Percentiles rank a stretch among this genome's conserved stretches.
These are phyloP conservation scores for Mycosarcoma mackinlayi DNA, from an alignment of 1,284 basidiomycete species.

Conservation along the genomic window DNA sequence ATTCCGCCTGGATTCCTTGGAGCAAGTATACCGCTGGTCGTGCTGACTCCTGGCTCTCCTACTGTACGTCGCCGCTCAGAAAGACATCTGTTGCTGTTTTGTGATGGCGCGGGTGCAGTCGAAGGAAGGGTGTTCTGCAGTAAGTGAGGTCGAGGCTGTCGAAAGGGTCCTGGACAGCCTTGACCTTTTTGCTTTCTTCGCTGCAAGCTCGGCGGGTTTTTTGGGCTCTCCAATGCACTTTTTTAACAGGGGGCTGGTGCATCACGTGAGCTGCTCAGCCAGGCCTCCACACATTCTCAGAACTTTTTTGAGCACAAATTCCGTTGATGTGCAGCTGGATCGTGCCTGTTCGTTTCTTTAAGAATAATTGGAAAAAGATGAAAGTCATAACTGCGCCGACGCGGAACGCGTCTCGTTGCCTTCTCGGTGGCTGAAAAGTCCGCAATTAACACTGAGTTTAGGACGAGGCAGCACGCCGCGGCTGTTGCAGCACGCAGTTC, in stretches of 20 bases:
- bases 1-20: not conserved
- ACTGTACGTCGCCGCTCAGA: not conserved
- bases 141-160: not conserved
- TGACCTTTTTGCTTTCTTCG: conserved; percentile 11
- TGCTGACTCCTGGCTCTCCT: not conserved
- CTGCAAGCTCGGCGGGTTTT: not conserved
- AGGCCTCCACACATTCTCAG: conserved; percentile 36
- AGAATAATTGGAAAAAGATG: not conserved
- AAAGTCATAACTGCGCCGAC: conserved; percentile 6
- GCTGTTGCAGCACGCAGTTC: not conserved
- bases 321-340: conserved; percentile 3
- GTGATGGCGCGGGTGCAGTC: not conserved
- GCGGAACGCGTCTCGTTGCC: conserved; percentile 33
- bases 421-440: conserved; percentile 18
- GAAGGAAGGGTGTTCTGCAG: not conserved
- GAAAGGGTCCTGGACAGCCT: conserved; percentile 16
- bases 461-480: not conserved
- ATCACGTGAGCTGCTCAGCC: conserved; percentile 41
- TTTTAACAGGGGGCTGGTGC: not conserved
- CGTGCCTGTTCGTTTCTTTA: not conserved
- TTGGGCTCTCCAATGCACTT: not conserved
- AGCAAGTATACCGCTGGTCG: not conserved
- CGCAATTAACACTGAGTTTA: conserved; percentile 35
- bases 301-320: too few relatives aligned
- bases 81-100: not conserved